Conservation (phyloP, 2,329 filamentous ascomycete species). For the Bipolaris bicolor region DNA sequence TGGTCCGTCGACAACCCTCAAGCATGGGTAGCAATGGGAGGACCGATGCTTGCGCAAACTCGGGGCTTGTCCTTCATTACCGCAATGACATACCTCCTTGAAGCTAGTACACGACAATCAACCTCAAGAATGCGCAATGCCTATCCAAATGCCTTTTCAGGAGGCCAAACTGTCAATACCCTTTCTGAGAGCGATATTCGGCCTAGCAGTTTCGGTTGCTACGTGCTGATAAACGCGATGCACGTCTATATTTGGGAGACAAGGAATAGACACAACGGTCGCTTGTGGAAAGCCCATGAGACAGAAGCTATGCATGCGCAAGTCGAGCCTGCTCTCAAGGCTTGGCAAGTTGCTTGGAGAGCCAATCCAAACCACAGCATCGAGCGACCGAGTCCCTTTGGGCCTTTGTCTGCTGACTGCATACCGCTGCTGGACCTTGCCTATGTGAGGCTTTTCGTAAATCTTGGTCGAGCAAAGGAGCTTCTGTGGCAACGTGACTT, state of each 20-base stretch:
- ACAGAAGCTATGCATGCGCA: constrained; percentile 95
- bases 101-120: constrained; percentile 70
- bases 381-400: constrained; percentile 83
- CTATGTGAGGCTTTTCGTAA: constrained; percentile 90
- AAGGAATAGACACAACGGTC: constrained; percentile 83
- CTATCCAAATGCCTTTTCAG: constrained; percentile 57
- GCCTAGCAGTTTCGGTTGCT: constrained; percentile 89
- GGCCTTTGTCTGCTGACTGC: constrained; percentile 85
- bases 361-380: constrained; percentile 84
- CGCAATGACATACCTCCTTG: constrained; percentile 79
- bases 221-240: constrained; percentile 89
- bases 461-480: constrained; percentile 89
- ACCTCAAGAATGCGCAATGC: constrained; percentile 47
- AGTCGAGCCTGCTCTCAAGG: constrained; percentile 89
- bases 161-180: constrained; percentile 56
- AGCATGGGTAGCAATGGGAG: constrained; percentile 80
- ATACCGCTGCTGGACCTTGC: constrained; percentile 91
- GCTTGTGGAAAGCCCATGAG: constrained; percentile 88
- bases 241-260: constrained; percentile 99
- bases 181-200: constrained; percentile 68
- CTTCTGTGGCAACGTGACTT: constrained; percentile 94
- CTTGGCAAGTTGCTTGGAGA: constrained; percentile 93
- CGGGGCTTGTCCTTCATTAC: constrained; percentile 80
- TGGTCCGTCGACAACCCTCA: constrained; percentile 84
- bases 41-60: constrained; percentile 69